These are phyloP conservation scores for Kodamaea ohmeri DNA, from an alignment of 1,139 yeast genomes.

Conservation along the genomic window DNA sequence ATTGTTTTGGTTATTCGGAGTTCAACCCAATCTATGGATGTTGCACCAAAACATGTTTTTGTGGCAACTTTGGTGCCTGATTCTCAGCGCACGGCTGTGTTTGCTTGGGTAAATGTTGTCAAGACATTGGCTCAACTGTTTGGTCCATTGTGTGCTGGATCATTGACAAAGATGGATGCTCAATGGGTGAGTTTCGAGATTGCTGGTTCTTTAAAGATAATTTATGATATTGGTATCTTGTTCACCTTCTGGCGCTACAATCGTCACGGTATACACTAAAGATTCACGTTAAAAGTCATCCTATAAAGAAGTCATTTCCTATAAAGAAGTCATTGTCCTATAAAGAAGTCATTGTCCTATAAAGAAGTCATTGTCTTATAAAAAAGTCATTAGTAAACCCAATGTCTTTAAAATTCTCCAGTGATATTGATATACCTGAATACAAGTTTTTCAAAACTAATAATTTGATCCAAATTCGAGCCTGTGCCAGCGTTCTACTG, in stretches of 20 bases:
- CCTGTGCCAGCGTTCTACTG: constrained; percentile 44
- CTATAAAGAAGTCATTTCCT: too few relatives aligned
- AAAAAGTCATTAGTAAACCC: too few relatives aligned
- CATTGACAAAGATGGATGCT: constrained; percentile 26
- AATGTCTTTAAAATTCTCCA: too few relatives aligned
- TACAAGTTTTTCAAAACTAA: not conserved
- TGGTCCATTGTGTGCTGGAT: constrained; percentile 41
- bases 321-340: too few relatives aligned
- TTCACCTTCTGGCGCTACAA: constrained; percentile 32
- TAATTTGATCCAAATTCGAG: constrained; percentile 4
- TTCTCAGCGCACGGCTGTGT: constrained; percentile 36
- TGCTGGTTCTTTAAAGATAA: constrained; percentile 39
- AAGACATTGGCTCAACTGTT: constrained; percentile 38
- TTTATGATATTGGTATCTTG: constrained; percentile 42
- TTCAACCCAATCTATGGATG: constrained; percentile 43
- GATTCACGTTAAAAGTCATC: not conserved
- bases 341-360: too few relatives aligned
- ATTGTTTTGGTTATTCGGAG: constrained; percentile 33
- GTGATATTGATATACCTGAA: not conserved
- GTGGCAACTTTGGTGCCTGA: constrained; percentile 38
- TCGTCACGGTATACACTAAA: constrained; percentile 22
- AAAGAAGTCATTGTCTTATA: too few relatives aligned
- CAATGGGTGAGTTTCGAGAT: constrained; percentile 42
- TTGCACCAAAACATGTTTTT: constrained; percentile 45
- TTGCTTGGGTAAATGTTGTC: constrained; percentile 43